Base-by-base conservation (phyloP, 2,329 filamentous ascomycete genomes). In the Calonectria crousiana region DNA sequence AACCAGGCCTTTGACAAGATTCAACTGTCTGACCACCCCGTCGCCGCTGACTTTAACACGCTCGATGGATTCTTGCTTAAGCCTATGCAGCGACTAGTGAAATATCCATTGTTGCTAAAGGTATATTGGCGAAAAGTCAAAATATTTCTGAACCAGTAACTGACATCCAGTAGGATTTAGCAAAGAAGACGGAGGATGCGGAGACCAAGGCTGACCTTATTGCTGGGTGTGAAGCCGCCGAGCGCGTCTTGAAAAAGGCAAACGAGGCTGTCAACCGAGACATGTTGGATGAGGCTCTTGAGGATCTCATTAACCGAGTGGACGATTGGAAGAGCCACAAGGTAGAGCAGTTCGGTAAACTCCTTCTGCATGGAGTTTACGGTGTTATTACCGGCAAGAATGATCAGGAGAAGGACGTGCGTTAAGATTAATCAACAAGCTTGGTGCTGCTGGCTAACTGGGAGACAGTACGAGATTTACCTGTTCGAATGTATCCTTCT, bases 321-420 rank as follows among this genome's bases (percentile, higher is more conserved):
- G 97, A 98, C 81, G 97, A 99, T 83, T 99, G 97, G 97, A 98
- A 98, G 85, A 95, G 94, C 67, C 95, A 98, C 82, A 92, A 93
- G 74, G 93, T 98, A 34, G 94, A 97, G 75, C 92, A 94, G n/a
- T 98, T 99, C 80, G 97, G 97, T 51, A 94, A 95, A 69, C 88
- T 99, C 26, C 89, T 99, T 38, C 89, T 98, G 30, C 95, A 97
- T 79, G 97, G 97, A 41, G 94, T 95, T 36, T 98, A 98, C 84
- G 95, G 95, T 0, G 96, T 99, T 51, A 88, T 98, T 38, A 98
- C 98, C 30, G 93, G 93, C 78, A 94, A 95, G 85, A 97, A 93
- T 81, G 96, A 98, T 74, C 93, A 95, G 79, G 96, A 98, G 86
- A 94, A 96, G 89, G 96, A 98, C 85, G 95, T 96, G 86, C 83